phyloP scores from a whole-genome alignment of 345 rosid species.

The Eucalyptus dawsonii region DNA sequence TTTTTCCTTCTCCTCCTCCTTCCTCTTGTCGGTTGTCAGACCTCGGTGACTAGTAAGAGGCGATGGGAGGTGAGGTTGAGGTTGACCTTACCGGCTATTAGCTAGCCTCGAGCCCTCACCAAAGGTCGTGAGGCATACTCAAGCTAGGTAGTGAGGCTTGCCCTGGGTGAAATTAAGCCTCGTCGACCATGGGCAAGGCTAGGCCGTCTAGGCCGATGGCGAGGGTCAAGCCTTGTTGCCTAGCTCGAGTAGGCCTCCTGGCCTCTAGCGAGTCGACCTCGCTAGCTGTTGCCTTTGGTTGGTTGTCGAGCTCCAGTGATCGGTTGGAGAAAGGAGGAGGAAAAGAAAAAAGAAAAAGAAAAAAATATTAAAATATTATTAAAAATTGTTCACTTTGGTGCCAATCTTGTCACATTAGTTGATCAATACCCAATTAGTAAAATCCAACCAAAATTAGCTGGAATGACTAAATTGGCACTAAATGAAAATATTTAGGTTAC shows the following conservation, averaged over 20 bases:
- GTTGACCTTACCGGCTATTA: accelerated
- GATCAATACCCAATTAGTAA: accelerated
- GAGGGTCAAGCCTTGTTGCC: too few species aligned
- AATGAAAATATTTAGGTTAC: too few species aligned
- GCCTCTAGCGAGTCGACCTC: too few species aligned
- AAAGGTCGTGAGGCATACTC: too few species aligned
- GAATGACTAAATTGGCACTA: accelerated
- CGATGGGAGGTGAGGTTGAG: too few species aligned
- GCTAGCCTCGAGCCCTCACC: too few species aligned
- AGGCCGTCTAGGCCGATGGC: accelerated
- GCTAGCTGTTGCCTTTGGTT: accelerated
- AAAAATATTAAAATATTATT: too few species aligned
- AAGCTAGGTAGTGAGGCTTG: accelerated
- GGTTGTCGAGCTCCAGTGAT: accelerated
- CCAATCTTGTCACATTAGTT: accelerated
- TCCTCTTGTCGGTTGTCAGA: accelerated
- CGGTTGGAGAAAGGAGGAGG: too few species aligned
- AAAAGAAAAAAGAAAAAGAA: too few species aligned
- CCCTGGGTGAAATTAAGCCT: too few species aligned
- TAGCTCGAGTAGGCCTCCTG: accelerated
- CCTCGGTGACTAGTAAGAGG: too few species aligned
- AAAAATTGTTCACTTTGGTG: accelerated
- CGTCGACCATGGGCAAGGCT: accelerated
- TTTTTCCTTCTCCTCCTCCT: too few species aligned
- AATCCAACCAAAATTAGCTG: accelerated